Evolutionary conservation across 805 yeast genomes (phyloP).

Genomic region (Candida coleopterorum): DNA sequence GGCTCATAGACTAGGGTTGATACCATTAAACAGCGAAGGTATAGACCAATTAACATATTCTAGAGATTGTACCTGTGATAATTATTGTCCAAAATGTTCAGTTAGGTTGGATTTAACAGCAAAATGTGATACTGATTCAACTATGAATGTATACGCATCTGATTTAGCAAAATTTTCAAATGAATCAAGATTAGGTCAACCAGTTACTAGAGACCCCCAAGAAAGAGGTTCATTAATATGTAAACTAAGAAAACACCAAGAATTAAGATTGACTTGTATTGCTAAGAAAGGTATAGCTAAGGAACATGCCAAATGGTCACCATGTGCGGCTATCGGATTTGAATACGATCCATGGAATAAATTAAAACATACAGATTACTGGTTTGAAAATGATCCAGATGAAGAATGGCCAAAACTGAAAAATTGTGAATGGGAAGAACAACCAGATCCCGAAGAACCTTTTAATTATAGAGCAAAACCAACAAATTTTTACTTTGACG

Average conservation of each 20-base stretch:
- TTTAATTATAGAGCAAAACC: slow-evolving; percentile 87
- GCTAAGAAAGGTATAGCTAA: slow-evolving; percentile 97
- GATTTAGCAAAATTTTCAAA: slow-evolving; percentile 52
- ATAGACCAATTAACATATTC: slow-evolving; percentile 82
- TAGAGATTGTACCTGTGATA: slow-evolving; percentile 97
- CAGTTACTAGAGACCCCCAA: slow-evolving; percentile 74
- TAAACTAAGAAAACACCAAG: slow-evolving; percentile 89
- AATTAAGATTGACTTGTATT: slow-evolving; percentile 79
- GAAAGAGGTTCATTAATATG: slow-evolving; percentile 86
- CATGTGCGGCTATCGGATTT: slow-evolving; percentile 91
- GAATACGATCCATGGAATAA: slow-evolving; percentile 99
- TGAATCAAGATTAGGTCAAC: slow-evolving; percentile 63
- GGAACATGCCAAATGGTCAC: slow-evolving; percentile 99
- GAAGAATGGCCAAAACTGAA: slow-evolving; percentile 90
- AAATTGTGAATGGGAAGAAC: slow-evolving; percentile 94
- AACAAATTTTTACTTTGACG: slow-evolving; percentile 74
- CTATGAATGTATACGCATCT: slow-evolving; percentile 85
- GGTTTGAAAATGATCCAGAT: slow-evolving; percentile 89
- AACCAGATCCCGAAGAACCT: slow-evolving; percentile 79
- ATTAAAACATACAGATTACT: slow-evolving; percentile 88
- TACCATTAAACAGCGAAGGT: slow-evolving; percentile 81
- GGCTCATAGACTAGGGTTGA: slow-evolving; percentile 88
- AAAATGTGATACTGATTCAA: slow-evolving; percentile 80
- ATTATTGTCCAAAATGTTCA: slow-evolving; percentile 92
- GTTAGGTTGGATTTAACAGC: slow-evolving; percentile 85